These are phyloP conservation scores for Penicillium sp. DNA, from an alignment of 2,329 filamentous ascomycete species.

Conservation along the genomic window DNA sequence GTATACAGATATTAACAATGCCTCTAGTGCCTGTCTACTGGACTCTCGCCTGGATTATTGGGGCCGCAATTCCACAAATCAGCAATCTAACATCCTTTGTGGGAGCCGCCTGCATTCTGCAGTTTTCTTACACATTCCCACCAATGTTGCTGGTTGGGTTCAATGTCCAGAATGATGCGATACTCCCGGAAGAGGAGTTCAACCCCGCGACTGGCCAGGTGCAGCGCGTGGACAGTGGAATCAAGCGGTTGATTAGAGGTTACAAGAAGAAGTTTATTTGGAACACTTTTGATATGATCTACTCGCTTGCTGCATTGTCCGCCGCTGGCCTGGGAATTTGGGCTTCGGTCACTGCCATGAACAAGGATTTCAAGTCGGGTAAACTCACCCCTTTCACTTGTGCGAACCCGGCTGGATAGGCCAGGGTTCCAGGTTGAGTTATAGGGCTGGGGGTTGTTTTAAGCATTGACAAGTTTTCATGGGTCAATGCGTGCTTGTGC, in stretches of 20 bases:
- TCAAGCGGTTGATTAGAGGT: conserved; percentile 16
- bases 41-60: conserved; percentile 29
- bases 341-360: conserved; percentile 14
- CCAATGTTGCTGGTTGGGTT: conserved; percentile 30
- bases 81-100: conserved; percentile 29
- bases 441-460: background rate
- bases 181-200: conserved; percentile 24
- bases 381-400: conserved; percentile 13
- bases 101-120: conserved; percentile 27
- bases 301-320: conserved; percentile 9
- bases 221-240: conserved; percentile 11
- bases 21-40: conserved; percentile 25
- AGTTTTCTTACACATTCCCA: conserved; percentile 34
- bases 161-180: conserved; percentile 28
- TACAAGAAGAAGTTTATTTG: conserved; percentile 14
- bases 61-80: conserved; percentile 29
- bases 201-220: conserved; percentile 14
- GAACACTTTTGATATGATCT: conserved; percentile 16
- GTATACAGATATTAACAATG: background rate
- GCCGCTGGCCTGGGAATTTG: conserved; percentile 17
- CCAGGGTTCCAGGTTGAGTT: background rate
- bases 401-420: conserved; percentile 14
- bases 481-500: background rate
- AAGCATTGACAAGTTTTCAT: background rate
- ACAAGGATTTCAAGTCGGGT: background rate